These are phyloP conservation scores for Aspergillus quadrilineatus DNA, from an alignment of 2,329 filamentous ascomycete species.

Conservation along the genomic window DNA sequence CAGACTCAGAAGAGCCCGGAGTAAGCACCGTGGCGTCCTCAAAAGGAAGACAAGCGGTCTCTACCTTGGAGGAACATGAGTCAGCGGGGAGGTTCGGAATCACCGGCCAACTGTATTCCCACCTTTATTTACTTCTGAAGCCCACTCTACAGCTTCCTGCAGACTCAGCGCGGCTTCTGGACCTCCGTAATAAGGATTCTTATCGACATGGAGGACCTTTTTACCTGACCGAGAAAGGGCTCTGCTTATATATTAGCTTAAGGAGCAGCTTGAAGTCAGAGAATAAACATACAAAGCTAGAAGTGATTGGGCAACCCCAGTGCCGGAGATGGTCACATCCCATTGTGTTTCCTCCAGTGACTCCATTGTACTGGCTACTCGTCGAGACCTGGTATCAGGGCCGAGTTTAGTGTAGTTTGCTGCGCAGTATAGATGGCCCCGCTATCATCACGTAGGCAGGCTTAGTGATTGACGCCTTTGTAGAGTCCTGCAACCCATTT, in stretches of 20 bases:
- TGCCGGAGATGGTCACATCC: conserved; percentile 78
- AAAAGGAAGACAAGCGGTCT: conserved; percentile 36
- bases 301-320: conserved; percentile 74
- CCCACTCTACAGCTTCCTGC: conserved; percentile 77
- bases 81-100: background rate
- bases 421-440: conserved; percentile 16
- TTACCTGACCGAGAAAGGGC: conserved; percentile 89
- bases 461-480: conserved; percentile 15
- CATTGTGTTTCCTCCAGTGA: conserved; percentile 70
- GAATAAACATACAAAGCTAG: conserved; percentile 65
- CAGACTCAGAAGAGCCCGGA: conserved; percentile 19
- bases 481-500: conserved; percentile 20
- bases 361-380: conserved; percentile 57
- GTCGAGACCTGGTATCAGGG: conserved; percentile 15
- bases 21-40: conserved; percentile 38
- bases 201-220: conserved; percentile 86
- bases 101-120: conserved; percentile 11
- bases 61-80: conserved; percentile 27
- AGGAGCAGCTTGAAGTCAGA: conserved; percentile 12
- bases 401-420: conserved; percentile 21
- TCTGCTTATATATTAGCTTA: conserved; percentile 62
- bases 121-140: conserved; percentile 47
- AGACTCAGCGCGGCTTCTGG: conserved; percentile 81
- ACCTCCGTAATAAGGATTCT: conserved; percentile 84
- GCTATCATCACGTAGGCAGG: conserved; percentile 26